Conservation (phyloP, 306 rosid genomes). For the Fragaria ananassa region DNA sequence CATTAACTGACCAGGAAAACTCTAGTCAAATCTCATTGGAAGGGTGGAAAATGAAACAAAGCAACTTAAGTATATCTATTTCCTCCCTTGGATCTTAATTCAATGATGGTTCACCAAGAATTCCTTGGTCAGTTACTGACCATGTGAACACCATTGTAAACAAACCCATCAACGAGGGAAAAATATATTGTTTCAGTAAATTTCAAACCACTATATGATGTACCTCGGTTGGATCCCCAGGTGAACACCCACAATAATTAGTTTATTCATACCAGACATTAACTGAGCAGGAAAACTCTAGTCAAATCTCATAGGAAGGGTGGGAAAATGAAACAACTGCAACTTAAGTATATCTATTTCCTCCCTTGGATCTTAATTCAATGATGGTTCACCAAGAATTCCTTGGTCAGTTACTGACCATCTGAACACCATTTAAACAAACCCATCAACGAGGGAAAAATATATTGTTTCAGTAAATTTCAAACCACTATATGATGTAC, state of each 20-base stretch:
- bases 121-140: neutral
- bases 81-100: neutral
- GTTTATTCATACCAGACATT: neutral
- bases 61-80: neutral
- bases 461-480: neutral
- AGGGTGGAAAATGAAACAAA: neutral
- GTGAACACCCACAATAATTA: neutral
- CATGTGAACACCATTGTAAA: neutral
- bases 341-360: neutral
- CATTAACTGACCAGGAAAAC: neutral
- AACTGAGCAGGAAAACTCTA: neutral
- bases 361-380: neutral
- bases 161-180: neutral
- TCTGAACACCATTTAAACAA: neutral
- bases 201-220: constrained; percentile 20
- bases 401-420: neutral
- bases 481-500: constrained; percentile 20
- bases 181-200: neutral
- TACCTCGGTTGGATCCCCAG: constrained; percentile 4
- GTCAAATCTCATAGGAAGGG: neutral
- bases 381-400: neutral
- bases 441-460: constrained; percentile 1
- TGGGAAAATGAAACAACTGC: neutral
- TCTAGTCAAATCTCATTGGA: neutral
- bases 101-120: neutral